Evolutionary conservation across 2,329 filamentous ascomycete genomes (phyloP).

Genomic region (Fusarium chaquense): DNA sequence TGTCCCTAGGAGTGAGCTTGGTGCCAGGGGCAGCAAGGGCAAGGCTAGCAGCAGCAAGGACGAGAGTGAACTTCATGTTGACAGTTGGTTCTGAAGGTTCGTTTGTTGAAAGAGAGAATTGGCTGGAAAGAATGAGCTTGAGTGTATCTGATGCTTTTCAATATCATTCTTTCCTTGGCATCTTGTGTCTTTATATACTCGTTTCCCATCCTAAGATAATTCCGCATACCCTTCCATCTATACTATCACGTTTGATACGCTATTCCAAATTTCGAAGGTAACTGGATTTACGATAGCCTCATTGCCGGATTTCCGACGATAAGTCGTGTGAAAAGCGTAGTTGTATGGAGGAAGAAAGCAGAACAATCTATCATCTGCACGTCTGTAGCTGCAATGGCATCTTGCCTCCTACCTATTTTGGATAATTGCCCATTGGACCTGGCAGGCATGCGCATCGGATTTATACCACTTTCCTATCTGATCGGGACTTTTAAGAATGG

Average conservation of each 20-base stretch:
- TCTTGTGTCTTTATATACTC: too few species aligned
- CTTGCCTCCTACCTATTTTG: not conserved
- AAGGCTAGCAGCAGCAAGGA: slow-evolving; percentile 6
- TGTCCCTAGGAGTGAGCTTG: slow-evolving; percentile 14
- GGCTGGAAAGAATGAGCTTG: not conserved
- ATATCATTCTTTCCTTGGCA: too few species aligned
- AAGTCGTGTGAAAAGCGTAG: too few species aligned
- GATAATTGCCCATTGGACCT: not conserved
- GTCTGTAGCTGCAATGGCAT: not conserved
- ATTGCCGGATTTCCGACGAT: too few species aligned
- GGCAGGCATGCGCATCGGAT: not conserved
- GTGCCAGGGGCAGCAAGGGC: slow-evolving; percentile 10
- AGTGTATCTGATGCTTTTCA: not conserved
- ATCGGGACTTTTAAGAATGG: not conserved
- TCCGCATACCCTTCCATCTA: too few species aligned
- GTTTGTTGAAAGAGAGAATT: not conserved
- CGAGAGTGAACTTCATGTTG: slow-evolving; percentile 22
- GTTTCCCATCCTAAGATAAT: too few species aligned
- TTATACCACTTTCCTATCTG: not conserved
- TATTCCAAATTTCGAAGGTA: too few species aligned
- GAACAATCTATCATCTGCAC: too few species aligned
- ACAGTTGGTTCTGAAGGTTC: not conserved
- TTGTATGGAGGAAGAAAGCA: too few species aligned
- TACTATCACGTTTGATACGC: too few species aligned
- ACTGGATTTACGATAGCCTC: too few species aligned